Base-by-base conservation (phyloP, 176 grass and related monocot genomes). In the Aechmea fasciata region DNA sequence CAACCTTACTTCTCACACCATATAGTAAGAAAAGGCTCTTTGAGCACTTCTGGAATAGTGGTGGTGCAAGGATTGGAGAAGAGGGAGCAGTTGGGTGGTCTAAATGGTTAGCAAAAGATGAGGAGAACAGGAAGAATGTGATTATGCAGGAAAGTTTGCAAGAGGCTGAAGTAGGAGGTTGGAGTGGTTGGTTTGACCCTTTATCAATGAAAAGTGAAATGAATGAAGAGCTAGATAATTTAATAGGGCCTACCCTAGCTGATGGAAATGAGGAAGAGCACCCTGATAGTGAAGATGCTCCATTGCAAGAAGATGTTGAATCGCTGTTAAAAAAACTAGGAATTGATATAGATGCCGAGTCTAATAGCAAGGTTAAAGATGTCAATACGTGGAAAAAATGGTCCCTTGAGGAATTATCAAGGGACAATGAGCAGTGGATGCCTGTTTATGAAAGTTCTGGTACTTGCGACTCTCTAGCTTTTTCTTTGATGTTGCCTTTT, bases 111-210 rank as follows among this genome's bases (percentile, higher is more conserved):
- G 81, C 73, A 74, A 92, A 92, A 75, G 93, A 97, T 49, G 93
- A 97, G 64, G 83, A 89, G 71, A 87, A 55, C 75, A 81, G 84
- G 69, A 69, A 87, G 72, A 84, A 82, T 25, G 29, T 87, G 65
- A 52, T 24, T 78, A 63, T 79, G 47, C 83, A 92, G 78, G 86
- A 85, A 80, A 87, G 53, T 22, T 53, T 79, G 63, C 73, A 89
- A 73, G 83, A 96, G 49, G 70, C 64, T 68, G 89, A 97, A 77
- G 72, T 51, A 19, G 86, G 93, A 49, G 77, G 78, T 33, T 97
- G 93, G 93, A 92, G 78, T 83, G 93, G 93, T 74, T 97, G 93
- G 93, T 97, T 92, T 90, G 82, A 97, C 69, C 83, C 84, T 76
- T 80, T 68, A 73, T 20, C 70, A 18, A 75, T 74, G 68, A 80